These are phyloP conservation scores for Aspergillus uvarum DNA, from an alignment of 2,329 filamentous ascomycete species.

Conservation along the genomic window DNA sequence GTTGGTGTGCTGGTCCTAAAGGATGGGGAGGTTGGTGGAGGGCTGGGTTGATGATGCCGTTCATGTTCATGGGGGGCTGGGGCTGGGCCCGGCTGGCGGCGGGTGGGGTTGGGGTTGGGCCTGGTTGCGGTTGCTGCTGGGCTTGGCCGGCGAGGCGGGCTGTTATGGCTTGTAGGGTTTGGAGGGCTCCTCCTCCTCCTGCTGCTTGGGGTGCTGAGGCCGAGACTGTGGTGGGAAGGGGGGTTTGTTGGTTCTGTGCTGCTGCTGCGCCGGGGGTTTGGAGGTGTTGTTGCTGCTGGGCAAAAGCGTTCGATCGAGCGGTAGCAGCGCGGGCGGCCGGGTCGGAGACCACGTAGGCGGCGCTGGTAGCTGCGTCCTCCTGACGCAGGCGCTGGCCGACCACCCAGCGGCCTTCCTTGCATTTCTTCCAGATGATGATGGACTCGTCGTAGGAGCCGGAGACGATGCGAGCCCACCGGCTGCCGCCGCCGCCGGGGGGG, in stretches of 20 bases:
- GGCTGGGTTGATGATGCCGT: background rate
- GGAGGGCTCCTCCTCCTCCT: background rate
- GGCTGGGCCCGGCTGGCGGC: background rate
- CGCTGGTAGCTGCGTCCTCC: conserved; percentile 47
- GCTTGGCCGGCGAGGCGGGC: background rate
- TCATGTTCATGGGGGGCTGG: background rate
- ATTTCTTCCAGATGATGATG: conserved; percentile 91
- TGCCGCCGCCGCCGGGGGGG: conserved; percentile 86
- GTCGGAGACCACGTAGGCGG: conserved; percentile 21
- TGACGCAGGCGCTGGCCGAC: conserved; percentile 73
- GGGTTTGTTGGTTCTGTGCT: background rate
- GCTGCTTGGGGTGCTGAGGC: background rate
- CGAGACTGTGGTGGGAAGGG: background rate
- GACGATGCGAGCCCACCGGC: conserved; percentile 88
- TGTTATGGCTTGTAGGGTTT: background rate
- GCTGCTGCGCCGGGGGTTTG: conserved; percentile 1
- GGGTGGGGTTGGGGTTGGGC: background rate
- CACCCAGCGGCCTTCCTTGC: conserved; percentile 81
- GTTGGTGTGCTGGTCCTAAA: too few species aligned
- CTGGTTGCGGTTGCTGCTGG: background rate
- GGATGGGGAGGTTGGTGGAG: background rate
- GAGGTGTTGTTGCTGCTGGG: conserved; percentile 13
- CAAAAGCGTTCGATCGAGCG: conserved; percentile 16
- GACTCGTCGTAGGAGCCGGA: conserved; percentile 96
- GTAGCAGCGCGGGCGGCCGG: background rate